A percentile compares a stretch with the other conserved stretches of the same genome.
Conservation (phyloP, 2,329 filamentous ascomycete genomes). For the Trematosphaeria pertusa region DNA sequence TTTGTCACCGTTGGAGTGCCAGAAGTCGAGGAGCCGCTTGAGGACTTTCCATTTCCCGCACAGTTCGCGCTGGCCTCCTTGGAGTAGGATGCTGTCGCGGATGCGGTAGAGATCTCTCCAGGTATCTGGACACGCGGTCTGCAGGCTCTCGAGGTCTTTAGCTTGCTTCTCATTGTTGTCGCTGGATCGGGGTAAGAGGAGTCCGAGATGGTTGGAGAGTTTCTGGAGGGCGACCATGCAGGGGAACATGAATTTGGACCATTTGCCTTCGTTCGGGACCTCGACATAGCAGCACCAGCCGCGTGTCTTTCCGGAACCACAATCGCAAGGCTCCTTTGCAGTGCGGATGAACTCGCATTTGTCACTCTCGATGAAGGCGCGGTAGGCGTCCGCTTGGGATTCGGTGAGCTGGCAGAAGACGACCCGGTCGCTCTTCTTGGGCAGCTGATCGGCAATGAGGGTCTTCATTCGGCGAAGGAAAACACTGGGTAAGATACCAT, state of each 20-base stretch:
- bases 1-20: constrained; percentile 90
- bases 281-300: constrained; percentile 80
- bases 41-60: constrained; percentile 98
- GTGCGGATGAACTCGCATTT: constrained; percentile 72
- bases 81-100: constrained; percentile 79
- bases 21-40: constrained; percentile 84
- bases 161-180: constrained; percentile 75
- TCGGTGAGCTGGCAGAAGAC: constrained; percentile 93
- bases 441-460: constrained; percentile 88
- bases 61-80: constrained; percentile 86
- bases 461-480: constrained; percentile 94
- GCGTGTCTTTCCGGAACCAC: constrained; percentile 70
- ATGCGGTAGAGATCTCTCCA: constrained; percentile 78
- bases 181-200: constrained; percentile 73
- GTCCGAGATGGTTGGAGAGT: constrained; percentile 88
- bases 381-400: constrained; percentile 81
- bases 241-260: constrained; percentile 84
- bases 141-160: constrained; percentile 77
- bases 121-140: constrained; percentile 74
- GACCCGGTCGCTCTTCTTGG: constrained; percentile 91
- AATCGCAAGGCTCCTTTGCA: constrained; percentile 73
- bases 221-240: constrained; percentile 84
- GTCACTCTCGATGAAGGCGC: constrained; percentile 77
- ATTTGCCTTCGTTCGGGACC: constrained; percentile 65
- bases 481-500: constrained; percentile 86